phyloP scores from a whole-genome alignment of 495 filamentous ascomycete species.

The Penicillium maclennaniae region DNA sequence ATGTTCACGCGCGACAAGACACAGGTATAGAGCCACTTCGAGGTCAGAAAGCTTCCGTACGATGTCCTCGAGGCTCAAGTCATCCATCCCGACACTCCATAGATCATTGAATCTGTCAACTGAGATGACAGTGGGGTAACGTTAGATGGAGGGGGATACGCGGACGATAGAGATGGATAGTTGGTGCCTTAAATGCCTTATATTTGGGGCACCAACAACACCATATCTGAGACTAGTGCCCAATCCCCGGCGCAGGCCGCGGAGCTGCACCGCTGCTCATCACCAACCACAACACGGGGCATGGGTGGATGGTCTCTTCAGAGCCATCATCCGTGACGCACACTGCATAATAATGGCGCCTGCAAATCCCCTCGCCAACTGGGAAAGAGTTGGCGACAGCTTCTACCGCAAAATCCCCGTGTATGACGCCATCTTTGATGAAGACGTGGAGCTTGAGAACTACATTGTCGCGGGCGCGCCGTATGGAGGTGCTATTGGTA shows the following conservation, averaged over 20 bases:
- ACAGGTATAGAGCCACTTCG: constrained; percentile 81
- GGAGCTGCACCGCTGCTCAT: constrained; percentile 13
- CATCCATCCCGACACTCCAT: constrained; percentile 51
- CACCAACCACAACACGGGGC: constrained; percentile 22
- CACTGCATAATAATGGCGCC: constrained; percentile 32
- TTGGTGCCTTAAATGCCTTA: constrained; percentile 14
- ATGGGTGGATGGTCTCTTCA: constrained; percentile 17
- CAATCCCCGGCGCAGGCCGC: constrained; percentile 5
- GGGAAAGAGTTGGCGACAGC: constrained; percentile 85
- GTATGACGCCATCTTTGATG: constrained; percentile 88
- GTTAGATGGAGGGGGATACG: not conserved
- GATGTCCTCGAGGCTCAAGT: constrained; percentile 54
- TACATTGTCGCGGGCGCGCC: constrained; percentile 89
- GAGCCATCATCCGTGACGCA: constrained; percentile 12
- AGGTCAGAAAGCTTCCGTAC: constrained; percentile 78
- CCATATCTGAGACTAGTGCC: constrained; percentile 18
- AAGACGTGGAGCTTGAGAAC: constrained; percentile 90
- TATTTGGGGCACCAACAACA: not conserved
- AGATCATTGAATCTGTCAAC: not conserved
- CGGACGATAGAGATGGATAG: not conserved
- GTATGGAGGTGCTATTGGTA: constrained; percentile 92
- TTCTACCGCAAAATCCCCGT: constrained; percentile 93
- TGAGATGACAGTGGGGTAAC: constrained; percentile 1
- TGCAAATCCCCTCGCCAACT: constrained; percentile 75
- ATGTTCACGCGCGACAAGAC: constrained; percentile 74